Evolutionary conservation across 1,284 basidiomycete species (phyloP).

Genomic region (Rhodotorula glutinis): DNA sequence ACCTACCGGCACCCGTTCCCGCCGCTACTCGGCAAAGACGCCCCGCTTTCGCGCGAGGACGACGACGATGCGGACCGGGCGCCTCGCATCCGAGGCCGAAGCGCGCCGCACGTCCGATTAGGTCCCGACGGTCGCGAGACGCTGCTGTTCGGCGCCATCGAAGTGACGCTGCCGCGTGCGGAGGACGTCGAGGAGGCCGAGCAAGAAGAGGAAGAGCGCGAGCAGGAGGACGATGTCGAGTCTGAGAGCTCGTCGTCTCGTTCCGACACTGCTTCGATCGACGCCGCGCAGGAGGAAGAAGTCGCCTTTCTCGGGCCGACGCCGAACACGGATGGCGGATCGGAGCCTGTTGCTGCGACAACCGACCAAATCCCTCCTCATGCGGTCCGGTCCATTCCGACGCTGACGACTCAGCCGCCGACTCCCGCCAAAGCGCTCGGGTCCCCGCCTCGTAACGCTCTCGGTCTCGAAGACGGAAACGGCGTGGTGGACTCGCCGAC

Average conservation of each 20-base stretch:
- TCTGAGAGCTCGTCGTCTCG: no score
- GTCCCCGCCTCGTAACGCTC: not conserved
- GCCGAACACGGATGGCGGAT: not conserved
- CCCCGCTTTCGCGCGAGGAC: not conserved
- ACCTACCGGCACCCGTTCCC: not conserved
- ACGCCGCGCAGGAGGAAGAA: not conserved
- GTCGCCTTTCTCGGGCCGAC: conserved; percentile 11
- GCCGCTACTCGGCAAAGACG: not conserved
- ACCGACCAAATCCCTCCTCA: conserved; percentile 1
- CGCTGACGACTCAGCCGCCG: conserved; percentile 29
- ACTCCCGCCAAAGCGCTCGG: conserved; percentile 22
- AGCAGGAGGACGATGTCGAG: no score
- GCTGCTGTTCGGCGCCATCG: conserved; percentile 38
- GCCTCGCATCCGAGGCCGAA: conserved; percentile 25
- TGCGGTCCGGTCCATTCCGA: conserved; percentile 5
- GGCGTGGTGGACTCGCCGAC: not conserved
- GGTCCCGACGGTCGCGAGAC: conserved; percentile 36
- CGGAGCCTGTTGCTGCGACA: not conserved
- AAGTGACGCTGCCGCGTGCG: conserved; percentile 32
- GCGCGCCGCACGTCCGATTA: conserved; percentile 36
- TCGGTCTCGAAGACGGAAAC: not conserved
- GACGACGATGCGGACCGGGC: not conserved
- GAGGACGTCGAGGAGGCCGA: conserved; percentile 26
- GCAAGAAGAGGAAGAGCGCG: conserved; percentile 12
- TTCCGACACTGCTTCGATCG: no score